These are phyloP conservation scores for Apodospora peruviana DNA, from an alignment of 495 filamentous ascomycete species.

Conservation along the genomic window DNA sequence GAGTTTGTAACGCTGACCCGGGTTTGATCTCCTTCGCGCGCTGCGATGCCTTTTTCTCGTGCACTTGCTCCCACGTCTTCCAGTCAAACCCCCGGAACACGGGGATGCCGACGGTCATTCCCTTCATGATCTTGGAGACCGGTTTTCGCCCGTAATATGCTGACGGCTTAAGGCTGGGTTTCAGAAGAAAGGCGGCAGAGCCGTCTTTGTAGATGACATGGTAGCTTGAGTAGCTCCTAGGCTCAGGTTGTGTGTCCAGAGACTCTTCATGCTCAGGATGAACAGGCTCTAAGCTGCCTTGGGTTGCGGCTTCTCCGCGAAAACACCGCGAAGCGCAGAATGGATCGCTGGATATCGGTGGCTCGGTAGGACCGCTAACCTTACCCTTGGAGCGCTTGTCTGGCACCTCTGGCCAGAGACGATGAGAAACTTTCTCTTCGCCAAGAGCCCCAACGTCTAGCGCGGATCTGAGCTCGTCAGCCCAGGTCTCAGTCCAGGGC, in stretches of 20 bases:
- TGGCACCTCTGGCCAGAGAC: conserved; percentile 63
- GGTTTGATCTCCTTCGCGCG: background rate
- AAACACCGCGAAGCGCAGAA: conserved; percentile 51
- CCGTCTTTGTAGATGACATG: conserved; percentile 80
- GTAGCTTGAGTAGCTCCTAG: conserved; percentile 55
- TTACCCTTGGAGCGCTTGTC: conserved; percentile 33
- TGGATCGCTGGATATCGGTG: conserved; percentile 46
- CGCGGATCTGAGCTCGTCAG: conserved; percentile 85
- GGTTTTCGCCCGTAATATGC: conserved; percentile 72
- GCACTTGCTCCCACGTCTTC: conserved; percentile 66
- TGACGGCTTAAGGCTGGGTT: conserved; percentile 73
- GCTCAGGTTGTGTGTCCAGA: conserved; percentile 16
- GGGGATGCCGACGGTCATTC: conserved; percentile 72
- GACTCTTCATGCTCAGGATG: conserved; percentile 35
- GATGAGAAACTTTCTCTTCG: conserved; percentile 82
- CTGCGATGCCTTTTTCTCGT: conserved; percentile 37
- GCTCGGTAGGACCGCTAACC: conserved; percentile 30
- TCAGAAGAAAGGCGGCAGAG: conserved; percentile 70
- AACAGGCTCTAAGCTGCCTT: conserved; percentile 40
- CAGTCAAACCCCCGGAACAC: conserved; percentile 85
- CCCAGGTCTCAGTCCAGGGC: conserved; percentile 90
- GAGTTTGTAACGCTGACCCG: no score
- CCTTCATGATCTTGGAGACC: conserved; percentile 78
- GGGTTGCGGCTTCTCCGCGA: conserved; percentile 48
- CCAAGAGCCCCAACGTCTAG: conserved; percentile 85